A percentile compares a stretch with the other conserved stretches of the same genome.
These are phyloP conservation scores for Galerina sulciceps DNA, from an alignment of 768 basidiomycete genomes.

Conservation along the genomic window DNA sequence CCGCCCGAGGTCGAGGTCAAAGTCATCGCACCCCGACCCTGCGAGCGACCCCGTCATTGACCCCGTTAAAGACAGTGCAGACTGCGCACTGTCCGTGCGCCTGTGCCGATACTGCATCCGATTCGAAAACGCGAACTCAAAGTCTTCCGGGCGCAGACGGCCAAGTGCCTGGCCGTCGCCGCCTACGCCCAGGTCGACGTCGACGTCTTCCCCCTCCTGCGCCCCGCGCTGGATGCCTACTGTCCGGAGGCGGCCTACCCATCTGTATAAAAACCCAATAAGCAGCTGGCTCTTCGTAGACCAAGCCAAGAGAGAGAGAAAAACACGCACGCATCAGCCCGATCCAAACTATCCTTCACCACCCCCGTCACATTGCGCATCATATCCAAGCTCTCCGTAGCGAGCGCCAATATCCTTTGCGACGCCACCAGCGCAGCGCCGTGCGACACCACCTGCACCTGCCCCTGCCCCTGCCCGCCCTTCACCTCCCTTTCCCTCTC, in stretches of 20 bases:
- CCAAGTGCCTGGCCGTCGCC: neutral
- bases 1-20: neutral
- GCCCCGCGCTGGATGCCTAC: slow-evolving; percentile 71
- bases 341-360: slow-evolving; percentile 84
- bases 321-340: slow-evolving; percentile 76
- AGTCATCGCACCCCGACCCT: neutral
- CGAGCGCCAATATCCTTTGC: slow-evolving; percentile 79
- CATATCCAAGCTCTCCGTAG: slow-evolving; percentile 93
- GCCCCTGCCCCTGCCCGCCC: neutral
- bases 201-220: slow-evolving; percentile 26
- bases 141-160: neutral
- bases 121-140: slow-evolving; percentile 8
- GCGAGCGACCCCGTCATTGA: neutral
- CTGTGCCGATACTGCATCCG: neutral
- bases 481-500: neutral
- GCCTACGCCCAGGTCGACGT: neutral
- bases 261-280: slow-evolving; percentile 44
- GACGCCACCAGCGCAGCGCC: slow-evolving; percentile 74
- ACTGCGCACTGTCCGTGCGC: neutral
- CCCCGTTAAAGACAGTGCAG: neutral
- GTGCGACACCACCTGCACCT: slow-evolving; percentile 36
- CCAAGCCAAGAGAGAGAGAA: neutral
- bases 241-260: slow-evolving; percentile 81
- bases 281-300: slow-evolving; percentile 1
- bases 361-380: slow-evolving; percentile 87